phyloP scores from a whole-genome alignment of 768 basidiomycete genomes.

The Kwoniella dendrophila region DNA sequence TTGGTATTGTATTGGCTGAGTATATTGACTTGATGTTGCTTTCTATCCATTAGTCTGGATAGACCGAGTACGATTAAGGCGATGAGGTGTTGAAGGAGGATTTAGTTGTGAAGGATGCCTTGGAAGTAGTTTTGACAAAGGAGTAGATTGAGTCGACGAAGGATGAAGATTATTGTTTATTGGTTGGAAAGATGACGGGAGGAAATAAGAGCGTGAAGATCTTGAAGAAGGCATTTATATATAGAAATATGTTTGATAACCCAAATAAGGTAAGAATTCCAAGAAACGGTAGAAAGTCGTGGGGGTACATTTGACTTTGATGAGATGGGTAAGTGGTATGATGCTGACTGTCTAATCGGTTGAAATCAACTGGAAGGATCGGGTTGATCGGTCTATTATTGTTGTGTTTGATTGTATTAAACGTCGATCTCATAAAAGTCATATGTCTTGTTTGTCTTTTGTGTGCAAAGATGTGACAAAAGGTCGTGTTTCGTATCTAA shows the following conservation, averaged over 20 bases:
- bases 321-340: no score
- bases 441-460: neutral
- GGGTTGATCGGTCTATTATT: neutral
- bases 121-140: neutral
- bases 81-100: neutral
- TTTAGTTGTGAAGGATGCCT: conserved; percentile 15
- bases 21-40: neutral
- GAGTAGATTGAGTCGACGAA: neutral
- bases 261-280: no score
- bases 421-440: no score
- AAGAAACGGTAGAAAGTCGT: no score
- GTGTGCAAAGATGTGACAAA: neutral
- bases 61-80: neutral
- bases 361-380: neutral
- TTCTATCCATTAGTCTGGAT: neutral
- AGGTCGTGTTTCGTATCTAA: neutral
- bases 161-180: conserved; percentile 4
- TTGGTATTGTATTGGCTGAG: neutral
- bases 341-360: no score
- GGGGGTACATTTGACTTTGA: no score
- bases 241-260: no score
- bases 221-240: conserved; percentile 6
- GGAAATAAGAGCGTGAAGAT: neutral
- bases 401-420: no score
- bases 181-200: neutral